Percentiles rank a stretch among this genome's conserved stretches.
These are phyloP conservation scores for Claviceps spartinae DNA, from an alignment of 2,329 filamentous ascomycete species.

Conservation along the genomic window DNA sequence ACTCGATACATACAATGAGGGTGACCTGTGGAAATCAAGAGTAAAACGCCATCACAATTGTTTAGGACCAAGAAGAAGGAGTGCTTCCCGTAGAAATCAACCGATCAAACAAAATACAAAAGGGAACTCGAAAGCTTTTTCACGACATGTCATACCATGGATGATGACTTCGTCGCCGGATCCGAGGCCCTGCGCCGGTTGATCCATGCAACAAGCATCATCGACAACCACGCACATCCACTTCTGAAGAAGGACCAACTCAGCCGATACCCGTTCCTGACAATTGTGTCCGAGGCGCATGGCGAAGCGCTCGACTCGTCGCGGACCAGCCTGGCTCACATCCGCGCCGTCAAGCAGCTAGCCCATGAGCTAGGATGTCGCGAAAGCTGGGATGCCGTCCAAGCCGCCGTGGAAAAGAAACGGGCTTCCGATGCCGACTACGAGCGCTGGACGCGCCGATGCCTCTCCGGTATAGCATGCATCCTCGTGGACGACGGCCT, in stretches of 20 bases:
- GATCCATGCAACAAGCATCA: slow-evolving; percentile 45
- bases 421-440: slow-evolving; percentile 28
- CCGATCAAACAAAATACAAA: background rate
- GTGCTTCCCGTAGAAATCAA: background rate
- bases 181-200: slow-evolving; percentile 18
- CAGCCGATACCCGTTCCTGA: slow-evolving; percentile 34
- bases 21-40: no score
- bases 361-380: slow-evolving; percentile 49
- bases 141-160: background rate
- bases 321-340: slow-evolving; percentile 49
- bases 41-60: no score
- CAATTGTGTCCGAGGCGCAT: slow-evolving; percentile 60
- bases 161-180: background rate
- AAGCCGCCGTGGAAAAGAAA: slow-evolving; percentile 27
- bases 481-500: slow-evolving; percentile 71
- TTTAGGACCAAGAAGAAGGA: no score
- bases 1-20: no score
- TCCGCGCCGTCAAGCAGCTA: slow-evolving; percentile 57
- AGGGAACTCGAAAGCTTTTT: no score
- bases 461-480: slow-evolving; percentile 58
- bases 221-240: slow-evolving; percentile 63
- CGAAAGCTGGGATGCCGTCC: slow-evolving; percentile 44
- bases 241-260: slow-evolving; percentile 41
- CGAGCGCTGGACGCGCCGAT: slow-evolving; percentile 45
- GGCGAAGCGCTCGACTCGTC: slow-evolving; percentile 53